Evolutionary conservation across 345 rosid species (phyloP), one percentile per base, ranked within the genome.

Genomic region (Arabis hirsuta): DNA sequence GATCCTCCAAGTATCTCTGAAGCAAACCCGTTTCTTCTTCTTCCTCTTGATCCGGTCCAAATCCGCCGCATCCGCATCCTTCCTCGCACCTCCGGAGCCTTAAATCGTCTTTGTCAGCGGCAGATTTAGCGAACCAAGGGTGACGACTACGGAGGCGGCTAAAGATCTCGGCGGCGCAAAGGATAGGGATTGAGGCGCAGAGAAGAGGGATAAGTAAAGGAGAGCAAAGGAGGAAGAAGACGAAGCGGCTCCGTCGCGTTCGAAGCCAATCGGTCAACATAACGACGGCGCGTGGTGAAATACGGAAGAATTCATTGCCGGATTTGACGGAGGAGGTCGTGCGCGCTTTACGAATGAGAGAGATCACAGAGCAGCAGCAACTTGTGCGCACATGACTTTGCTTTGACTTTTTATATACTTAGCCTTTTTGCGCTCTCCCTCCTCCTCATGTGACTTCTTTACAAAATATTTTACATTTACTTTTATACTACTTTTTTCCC

Each of bases 1-100:
- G 92, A 82, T 87, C 90, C 55, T 85, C 92, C 47, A 87, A 71
- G 77, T 85, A 87, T 73, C 92, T 82, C 63, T 85, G 90, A 52
- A 85, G 82, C 64, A 87, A 50, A 11, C 88, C 86, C 0, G 77
- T 73, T 70, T 84, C 88, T 32, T 62, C 81, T 13, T 38, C 77
- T 20, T 32, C 36, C 7, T 32, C 36, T 6, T 22, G 24, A 22
- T 22, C 24, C 24, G 36, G 7, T 32, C 52, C 81, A 8, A 39
- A 81, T 31, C 55, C 77, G 1, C 50, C 73, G 69, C 84, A 70
- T 20, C 70, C 31, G 42, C 86, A 72, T 6, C 89, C 91, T 60
- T 83, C 91, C 51, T 85, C 86, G 70, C 86, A 83, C 24, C 77
- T 60, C 63, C 85, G 79, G 31, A 87, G 68, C 51, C 78, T 54